Conservation (phyloP, 345 rosid genomes). For the Lagerstroemia speciosa region DNA sequence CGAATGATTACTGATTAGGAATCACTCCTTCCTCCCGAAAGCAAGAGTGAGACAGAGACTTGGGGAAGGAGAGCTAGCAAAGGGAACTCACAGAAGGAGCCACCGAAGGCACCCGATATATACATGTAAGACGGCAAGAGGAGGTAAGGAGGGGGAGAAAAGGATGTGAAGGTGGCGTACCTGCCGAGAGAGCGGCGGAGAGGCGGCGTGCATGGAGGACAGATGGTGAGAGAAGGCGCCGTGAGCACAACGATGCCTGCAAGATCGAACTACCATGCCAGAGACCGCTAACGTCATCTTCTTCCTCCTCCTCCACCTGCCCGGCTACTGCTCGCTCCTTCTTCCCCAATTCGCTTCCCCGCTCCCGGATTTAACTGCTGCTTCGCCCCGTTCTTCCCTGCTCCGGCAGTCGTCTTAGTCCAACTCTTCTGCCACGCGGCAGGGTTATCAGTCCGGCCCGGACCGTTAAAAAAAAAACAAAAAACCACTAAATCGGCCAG, state of each 20-base stretch:
- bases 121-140: background rate
- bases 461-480: no score
- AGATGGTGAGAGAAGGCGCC: conserved; percentile 10
- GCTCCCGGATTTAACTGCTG: background rate
- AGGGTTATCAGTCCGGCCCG: no score
- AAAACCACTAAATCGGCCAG: no score
- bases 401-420: no score
- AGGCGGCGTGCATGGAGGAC: conserved; percentile 21
- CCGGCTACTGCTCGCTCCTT: background rate
- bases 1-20: background rate
- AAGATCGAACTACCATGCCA: conserved; percentile 1
- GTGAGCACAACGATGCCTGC: background rate
- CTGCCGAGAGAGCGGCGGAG: conserved; percentile 17
- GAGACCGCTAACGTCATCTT: conserved; percentile 6
- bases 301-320: background rate
- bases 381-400: no score
- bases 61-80: background rate
- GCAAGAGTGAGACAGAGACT: background rate
- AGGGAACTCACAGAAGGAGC: background rate
- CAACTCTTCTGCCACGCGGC: no score
- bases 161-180: conserved; percentile 2
- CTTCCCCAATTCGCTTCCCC: background rate
- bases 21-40: background rate
- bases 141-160: background rate
- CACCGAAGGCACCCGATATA: background rate